These are phyloP conservation scores for Chaetoceros muelleri DNA, from an alignment of 108 stramenopile species.

Conservation along the genomic window DNA sequence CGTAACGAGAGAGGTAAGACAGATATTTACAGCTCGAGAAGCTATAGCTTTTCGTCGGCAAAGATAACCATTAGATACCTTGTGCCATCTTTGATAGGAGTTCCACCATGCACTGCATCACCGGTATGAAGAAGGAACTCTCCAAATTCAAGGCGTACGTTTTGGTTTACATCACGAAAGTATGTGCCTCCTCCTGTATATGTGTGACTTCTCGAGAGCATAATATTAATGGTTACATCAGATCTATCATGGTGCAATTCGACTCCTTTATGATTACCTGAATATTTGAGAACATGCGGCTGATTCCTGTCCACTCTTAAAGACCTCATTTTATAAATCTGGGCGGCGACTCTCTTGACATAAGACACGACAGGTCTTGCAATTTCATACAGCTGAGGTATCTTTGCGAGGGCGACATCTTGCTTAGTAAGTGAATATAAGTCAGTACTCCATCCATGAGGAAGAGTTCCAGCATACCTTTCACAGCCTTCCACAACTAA, in stretches of 20 bases:
- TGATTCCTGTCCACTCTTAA: constrained; percentile 59
- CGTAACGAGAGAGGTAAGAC: no score
- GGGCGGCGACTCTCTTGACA: constrained; percentile 21
- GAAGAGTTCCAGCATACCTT: constrained; percentile 21
- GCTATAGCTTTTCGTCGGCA: constrained; percentile 13
- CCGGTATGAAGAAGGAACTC: constrained; percentile 75
- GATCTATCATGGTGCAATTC: constrained; percentile 71
- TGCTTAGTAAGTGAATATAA: constrained; percentile 69
- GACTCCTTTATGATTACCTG: constrained; percentile 51
- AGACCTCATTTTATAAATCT: constrained; percentile 21
- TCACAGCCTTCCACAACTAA: constrained; percentile 38
- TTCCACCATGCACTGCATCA: constrained; percentile 50
- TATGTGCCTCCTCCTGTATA: constrained; percentile 65
- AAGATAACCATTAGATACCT: constrained; percentile 72
- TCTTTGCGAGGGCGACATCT: constrained; percentile 54
- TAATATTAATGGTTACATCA: constrained; percentile 60
- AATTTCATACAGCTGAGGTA: constrained; percentile 35
- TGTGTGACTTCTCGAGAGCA: constrained; percentile 30
- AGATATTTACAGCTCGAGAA: no score
- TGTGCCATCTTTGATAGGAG: constrained; percentile 41
- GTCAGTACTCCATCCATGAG: constrained; percentile 51
- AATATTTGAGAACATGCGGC: constrained; percentile 73
- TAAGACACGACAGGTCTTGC: constrained; percentile 41
- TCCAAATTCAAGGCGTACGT: constrained; percentile 47
- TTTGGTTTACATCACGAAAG: constrained; percentile 37